Evolutionary conservation across 305 asterid species (phyloP).

Genomic region (Fraxinus dipetala): DNA sequence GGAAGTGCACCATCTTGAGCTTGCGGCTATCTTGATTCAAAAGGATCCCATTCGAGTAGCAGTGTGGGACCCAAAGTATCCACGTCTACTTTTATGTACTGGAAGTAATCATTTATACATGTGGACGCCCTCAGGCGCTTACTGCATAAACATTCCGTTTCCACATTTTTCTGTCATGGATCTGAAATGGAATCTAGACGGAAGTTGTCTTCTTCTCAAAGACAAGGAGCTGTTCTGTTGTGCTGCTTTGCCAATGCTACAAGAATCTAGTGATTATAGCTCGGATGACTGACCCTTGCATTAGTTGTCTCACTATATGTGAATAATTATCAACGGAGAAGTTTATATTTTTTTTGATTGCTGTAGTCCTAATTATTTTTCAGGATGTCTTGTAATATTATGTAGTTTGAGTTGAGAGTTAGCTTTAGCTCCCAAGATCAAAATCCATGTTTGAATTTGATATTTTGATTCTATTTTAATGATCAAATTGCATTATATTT

Average conservation of each 20-base stretch:
- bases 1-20: constrained; percentile 89
- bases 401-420: constrained; percentile 7
- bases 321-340: not conserved
- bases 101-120: constrained; percentile 77
- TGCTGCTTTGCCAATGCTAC: constrained; percentile 73
- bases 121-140: constrained; percentile 97
- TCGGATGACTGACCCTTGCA: constrained; percentile 57
- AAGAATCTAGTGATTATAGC: constrained; percentile 87
- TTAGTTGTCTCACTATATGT: not conserved
- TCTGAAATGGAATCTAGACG: constrained; percentile 82
- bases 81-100: constrained; percentile 79
- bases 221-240: constrained; percentile 91
- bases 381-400: constrained; percentile 3
- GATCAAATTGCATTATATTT: not conserved
- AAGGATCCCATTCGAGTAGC: constrained; percentile 89
- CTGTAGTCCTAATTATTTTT: constrained; percentile 3
- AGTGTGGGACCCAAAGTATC: constrained; percentile 78
- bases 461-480: not conserved
- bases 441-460: not conserved
- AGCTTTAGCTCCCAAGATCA: not conserved
- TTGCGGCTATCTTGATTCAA: constrained; percentile 81
- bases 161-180: constrained; percentile 64
- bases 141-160: constrained; percentile 75
- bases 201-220: constrained; percentile 81
- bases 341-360: not conserved